Evolutionary conservation across 164 flowering plant species (phyloP).

Genomic region (Santalum album): DNA sequence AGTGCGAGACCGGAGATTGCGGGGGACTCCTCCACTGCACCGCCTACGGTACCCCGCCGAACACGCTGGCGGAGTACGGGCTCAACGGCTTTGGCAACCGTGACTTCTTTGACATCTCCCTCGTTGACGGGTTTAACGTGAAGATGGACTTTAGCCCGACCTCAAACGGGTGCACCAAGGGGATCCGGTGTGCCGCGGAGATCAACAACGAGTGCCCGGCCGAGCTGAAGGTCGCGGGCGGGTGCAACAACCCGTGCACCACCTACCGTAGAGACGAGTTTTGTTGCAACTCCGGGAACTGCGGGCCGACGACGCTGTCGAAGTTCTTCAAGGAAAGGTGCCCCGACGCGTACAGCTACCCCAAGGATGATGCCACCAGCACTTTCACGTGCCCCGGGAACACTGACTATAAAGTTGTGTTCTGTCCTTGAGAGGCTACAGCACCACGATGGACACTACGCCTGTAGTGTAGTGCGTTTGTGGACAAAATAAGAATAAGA

Average conservation of each 20-base stretch:
- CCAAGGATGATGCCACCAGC: constrained; percentile 20
- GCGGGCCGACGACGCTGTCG: constrained; percentile 15
- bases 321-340: constrained; percentile 21
- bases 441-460: too few relatives aligned
- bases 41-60: constrained; percentile 24
- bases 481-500: too few relatives aligned
- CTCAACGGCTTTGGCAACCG: constrained; percentile 17
- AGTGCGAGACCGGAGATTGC: constrained; percentile 32
- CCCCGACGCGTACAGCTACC: constrained; percentile 24
- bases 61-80: constrained; percentile 32
- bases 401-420: constrained; percentile 17
- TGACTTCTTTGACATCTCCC: constrained; percentile 32
- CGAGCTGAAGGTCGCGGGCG: constrained; percentile 14
- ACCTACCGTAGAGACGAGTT: constrained; percentile 14
- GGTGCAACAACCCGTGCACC: constrained; percentile 24
- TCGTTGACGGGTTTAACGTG: constrained; percentile 30
- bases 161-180: background rate
- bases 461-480: too few relatives aligned
- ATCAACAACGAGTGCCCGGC: constrained; percentile 21
- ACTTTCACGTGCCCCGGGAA: constrained; percentile 21
- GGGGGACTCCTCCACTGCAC: constrained; percentile 21
- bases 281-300: constrained; percentile 14
- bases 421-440: too few relatives aligned
- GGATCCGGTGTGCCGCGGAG: constrained; percentile 12
- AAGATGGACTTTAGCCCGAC: constrained; percentile 23